phyloP scores from a whole-genome alignment of 140 eudicot species.

The Erigeron philadelphicus region DNA sequence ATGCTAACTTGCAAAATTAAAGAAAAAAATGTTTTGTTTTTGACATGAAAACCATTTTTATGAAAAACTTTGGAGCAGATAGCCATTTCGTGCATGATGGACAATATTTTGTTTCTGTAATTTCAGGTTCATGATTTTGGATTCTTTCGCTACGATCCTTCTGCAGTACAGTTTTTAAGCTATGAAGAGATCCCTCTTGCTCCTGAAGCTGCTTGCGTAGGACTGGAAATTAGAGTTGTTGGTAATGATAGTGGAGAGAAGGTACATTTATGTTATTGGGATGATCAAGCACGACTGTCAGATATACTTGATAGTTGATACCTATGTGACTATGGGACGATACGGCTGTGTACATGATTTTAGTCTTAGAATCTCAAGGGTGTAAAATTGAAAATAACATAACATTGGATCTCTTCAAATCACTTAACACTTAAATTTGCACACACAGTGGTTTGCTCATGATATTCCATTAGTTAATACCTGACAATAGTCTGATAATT shows the following conservation, averaged over 20 bases:
- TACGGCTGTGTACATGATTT: slow-evolving; percentile 5
- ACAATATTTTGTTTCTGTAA: slow-evolving; percentile 6
- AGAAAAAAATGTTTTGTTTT: not conserved
- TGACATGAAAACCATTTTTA: not conserved
- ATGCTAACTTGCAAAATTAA: too few species aligned
- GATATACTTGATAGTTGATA: not conserved
- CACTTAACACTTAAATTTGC: too few species aligned
- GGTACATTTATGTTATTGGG: slow-evolving; percentile 35
- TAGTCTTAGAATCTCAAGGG: not conserved
- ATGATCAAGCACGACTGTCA: not conserved
- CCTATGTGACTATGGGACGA: not conserved
- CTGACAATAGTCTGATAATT: too few species aligned
- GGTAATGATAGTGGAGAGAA: slow-evolving; percentile 99
- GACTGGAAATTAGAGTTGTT: slow-evolving; percentile 94
- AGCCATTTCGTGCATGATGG: slow-evolving; percentile 17
- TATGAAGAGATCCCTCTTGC: slow-evolving; percentile 98
- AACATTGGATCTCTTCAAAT: too few species aligned
- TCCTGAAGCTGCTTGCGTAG: slow-evolving; percentile 97
- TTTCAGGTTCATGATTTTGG: slow-evolving; percentile 95
- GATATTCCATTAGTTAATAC: too few species aligned
- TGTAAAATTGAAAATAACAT: too few species aligned
- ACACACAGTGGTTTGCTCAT: too few species aligned
- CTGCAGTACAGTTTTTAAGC: slow-evolving; percentile 74
- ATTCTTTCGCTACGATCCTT: slow-evolving; percentile 86
- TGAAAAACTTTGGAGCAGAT: not conserved